These are phyloP conservation scores for Metschnikowia shivogae DNA, from an alignment of 805 yeast species.

Conservation along the genomic window DNA sequence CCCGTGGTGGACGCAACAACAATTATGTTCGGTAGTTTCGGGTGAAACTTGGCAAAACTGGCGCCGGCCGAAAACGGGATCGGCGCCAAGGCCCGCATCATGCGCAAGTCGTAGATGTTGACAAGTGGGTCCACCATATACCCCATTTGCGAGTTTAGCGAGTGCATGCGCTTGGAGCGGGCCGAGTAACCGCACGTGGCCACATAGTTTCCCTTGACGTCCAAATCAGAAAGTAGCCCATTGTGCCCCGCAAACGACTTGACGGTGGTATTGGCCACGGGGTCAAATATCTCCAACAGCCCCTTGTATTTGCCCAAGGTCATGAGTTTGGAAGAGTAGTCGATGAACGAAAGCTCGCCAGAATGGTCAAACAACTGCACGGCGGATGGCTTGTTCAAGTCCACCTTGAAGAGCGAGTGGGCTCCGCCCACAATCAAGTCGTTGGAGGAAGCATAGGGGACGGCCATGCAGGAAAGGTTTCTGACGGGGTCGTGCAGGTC, in stretches of 20 bases:
- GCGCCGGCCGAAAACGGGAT: slow-evolving; percentile 90
- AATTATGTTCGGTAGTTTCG: slow-evolving; percentile 74
- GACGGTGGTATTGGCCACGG: slow-evolving; percentile 42
- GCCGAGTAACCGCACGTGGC: slow-evolving; percentile 80
- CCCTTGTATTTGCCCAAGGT: slow-evolving; percentile 60
- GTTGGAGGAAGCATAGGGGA: slow-evolving; percentile 26
- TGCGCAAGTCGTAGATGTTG: slow-evolving; percentile 73
- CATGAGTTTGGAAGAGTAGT: slow-evolving; percentile 44
- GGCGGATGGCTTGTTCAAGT: slow-evolving; percentile 28
- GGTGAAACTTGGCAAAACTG: slow-evolving; percentile 76
- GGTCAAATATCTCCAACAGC: slow-evolving; percentile 60
- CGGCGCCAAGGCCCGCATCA: slow-evolving; percentile 69
- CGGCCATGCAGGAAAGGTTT: slow-evolving; percentile 30
- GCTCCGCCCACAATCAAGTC: slow-evolving; percentile 29
- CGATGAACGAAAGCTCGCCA: slow-evolving; percentile 45
- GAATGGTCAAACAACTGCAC: slow-evolving; percentile 33
- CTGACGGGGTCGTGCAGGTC: slow-evolving; percentile 17
- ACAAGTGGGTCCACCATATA: slow-evolving; percentile 69
- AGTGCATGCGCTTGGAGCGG: slow-evolving; percentile 45
- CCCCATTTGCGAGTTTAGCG: slow-evolving; percentile 16
- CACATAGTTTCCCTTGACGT: slow-evolving; percentile 58
- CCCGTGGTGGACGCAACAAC: slow-evolving; percentile 73
- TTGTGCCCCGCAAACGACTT: slow-evolving; percentile 58
- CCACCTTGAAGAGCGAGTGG: slow-evolving; percentile 28
- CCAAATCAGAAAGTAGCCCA: slow-evolving; percentile 59